Percentiles rank a stretch among this genome's conserved stretches.
Conservation (phyloP, 2,329 filamentous ascomycete genomes). For the Alternaria incomplexa region DNA sequence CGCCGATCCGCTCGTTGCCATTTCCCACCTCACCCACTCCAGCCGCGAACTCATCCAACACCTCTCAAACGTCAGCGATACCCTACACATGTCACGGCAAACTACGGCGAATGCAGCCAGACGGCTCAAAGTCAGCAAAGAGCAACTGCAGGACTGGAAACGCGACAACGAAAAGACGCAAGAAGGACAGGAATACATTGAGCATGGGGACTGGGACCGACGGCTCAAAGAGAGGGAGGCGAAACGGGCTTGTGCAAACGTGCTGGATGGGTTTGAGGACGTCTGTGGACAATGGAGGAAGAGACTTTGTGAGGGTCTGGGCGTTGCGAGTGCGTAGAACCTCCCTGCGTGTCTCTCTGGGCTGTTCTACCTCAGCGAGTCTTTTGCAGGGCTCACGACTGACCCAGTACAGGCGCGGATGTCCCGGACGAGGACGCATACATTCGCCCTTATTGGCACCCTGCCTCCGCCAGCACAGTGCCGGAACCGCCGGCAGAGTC, state of each 20-base stretch:
- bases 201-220: conserved; percentile 81
- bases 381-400: background rate
- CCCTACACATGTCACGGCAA: conserved; percentile 91
- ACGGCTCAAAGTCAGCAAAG: conserved; percentile 79
- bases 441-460: background rate
- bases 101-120: conserved; percentile 81
- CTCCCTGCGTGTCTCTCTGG: background rate
- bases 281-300: conserved; percentile 85
- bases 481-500: background rate
- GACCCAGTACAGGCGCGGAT: background rate
- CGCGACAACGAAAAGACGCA: conserved; percentile 82
- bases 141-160: conserved; percentile 84
- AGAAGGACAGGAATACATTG: conserved; percentile 81
- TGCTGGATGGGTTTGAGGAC: conserved; percentile 90
- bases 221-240: conserved; percentile 79
- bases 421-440: background rate
- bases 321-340: conserved; percentile 44
- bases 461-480: background rate
- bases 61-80: conserved; percentile 86
- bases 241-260: conserved; percentile 81
- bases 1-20: conserved; percentile 67
- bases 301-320: conserved; percentile 63
- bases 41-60: conserved; percentile 77
- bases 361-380: background rate
- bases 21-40: conserved; percentile 70